Base-by-base conservation (phyloP, 2,329 filamentous ascomycete species). In the Exophiala sideris region DNA sequence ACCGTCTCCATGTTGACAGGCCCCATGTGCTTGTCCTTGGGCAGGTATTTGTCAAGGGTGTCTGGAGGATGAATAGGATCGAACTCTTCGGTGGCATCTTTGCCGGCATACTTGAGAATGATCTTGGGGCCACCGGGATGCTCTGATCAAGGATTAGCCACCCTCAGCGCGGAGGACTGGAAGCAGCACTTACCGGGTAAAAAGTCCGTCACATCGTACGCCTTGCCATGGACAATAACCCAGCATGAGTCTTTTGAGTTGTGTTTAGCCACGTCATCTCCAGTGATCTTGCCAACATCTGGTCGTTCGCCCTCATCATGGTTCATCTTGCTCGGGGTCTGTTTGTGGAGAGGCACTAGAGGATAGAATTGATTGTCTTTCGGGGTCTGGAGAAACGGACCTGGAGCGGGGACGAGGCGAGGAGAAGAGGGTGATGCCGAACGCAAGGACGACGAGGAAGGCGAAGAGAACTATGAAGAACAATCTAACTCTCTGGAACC, bases 81-180 rank as follows among this genome's bases (percentile, higher is more conserved):
- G 72, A 89, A 96, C 67, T 90, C 90, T 69, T 91, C 88, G 34
- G 91, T 95, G 36, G 91, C 91, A 77, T 96, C 91, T 78, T 92
- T 95, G 65, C 91, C 91, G 29, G 91, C 91, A 74, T 96, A 96
- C 76, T 96, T 96, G 61, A 99, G 81, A 66, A 99, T 97, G 70
- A 97, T 95, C 68, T 92, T 94, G 62, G 85, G 80, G 35, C 89
- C 91, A 57, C 91, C 91, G 20, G 91, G 91, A 67, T 96, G 91
- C 71, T 95, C 89, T 85, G 63, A 8, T 40, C 5, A 18, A 39
- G 34, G 41, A 21, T 45, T 45, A 55, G 48, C 41, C 20, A 50
- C 39, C 11, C 21, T 14, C 18, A 14, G n/a, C 3, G 42, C 29
- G 39, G 10, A 24, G 12, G 24, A 14, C 9, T 6, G 29, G 24